A percentile compares a stretch with the other conserved stretches of the same genome.
Evolutionary conservation across 1,284 basidiomycete genomes (phyloP).

Genomic region (Naganishia sp.): DNA sequence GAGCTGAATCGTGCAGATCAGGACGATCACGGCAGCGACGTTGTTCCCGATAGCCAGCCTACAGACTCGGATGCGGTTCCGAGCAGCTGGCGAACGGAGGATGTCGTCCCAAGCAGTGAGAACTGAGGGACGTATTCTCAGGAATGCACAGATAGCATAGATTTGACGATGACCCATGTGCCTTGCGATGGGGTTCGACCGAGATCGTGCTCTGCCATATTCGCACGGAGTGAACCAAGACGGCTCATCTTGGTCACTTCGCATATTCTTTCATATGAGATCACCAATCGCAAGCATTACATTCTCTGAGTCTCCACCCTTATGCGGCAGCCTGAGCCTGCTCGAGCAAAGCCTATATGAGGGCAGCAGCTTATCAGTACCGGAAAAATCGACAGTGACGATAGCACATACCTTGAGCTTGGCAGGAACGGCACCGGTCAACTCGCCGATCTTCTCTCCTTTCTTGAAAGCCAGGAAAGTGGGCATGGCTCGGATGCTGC

Average conservation of each 20-base stretch:
- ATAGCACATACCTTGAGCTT: conserved; percentile 56
- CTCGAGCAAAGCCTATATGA: conserved; percentile 19
- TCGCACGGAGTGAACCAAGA: no score
- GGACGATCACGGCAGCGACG: conserved; percentile 3
- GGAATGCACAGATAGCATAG: no score
- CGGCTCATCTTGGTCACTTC: no score
- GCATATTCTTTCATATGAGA: no score
- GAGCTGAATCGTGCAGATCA: neutral
- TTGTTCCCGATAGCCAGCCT: conserved; percentile 8
- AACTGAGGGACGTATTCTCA: neutral
- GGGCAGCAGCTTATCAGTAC: neutral
- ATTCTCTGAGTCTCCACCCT: neutral
- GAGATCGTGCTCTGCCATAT: no score
- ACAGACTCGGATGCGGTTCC: conserved; percentile 13
- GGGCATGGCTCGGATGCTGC: conserved; percentile 77
- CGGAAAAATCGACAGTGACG: neutral
- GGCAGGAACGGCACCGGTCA: conserved; percentile 65
- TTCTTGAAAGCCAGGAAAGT: conserved; percentile 74
- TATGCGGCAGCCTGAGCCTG: conserved; percentile 20
- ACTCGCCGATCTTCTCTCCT: conserved; percentile 63
- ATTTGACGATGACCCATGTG: no score
- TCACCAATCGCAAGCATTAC: neutral
- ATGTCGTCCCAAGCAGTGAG: conserved; percentile 8
- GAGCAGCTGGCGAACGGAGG: conserved; percentile 21
- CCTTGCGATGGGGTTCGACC: neutral